Evolutionary conservation across 2,329 filamentous ascomycete species (phyloP).

Genomic region (Epichloe typhina): DNA sequence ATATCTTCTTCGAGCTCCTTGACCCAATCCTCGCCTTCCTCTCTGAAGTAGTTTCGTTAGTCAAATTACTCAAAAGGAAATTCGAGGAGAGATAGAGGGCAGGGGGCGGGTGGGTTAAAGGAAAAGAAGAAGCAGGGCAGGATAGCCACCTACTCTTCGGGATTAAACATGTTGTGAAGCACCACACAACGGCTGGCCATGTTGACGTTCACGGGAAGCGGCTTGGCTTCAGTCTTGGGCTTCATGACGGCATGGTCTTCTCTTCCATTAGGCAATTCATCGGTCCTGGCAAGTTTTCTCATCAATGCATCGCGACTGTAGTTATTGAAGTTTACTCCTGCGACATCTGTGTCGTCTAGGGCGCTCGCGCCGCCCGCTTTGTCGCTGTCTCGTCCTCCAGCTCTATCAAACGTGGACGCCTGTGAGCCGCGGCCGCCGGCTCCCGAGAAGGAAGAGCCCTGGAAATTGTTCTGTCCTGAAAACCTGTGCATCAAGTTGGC

Average conservation of each 20-base stretch:
- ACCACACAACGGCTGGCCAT: slow-evolving; percentile 90
- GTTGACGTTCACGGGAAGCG: slow-evolving; percentile 73
- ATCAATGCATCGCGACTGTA: slow-evolving; percentile 97
- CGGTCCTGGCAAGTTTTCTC: slow-evolving; percentile 93
- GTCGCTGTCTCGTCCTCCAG: slow-evolving; percentile 76
- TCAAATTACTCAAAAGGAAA: slow-evolving; percentile 18
- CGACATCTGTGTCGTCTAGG: slow-evolving; percentile 93
- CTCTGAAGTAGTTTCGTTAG: slow-evolving; percentile 35
- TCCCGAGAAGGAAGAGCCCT: slow-evolving; percentile 85
- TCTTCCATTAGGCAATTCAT: slow-evolving; percentile 56
- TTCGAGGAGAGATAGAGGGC: not conserved
- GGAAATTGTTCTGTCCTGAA: slow-evolving; percentile 68
- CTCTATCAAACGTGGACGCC: slow-evolving; percentile 80
- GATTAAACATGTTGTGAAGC: slow-evolving; percentile 90
- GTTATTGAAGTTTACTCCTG: slow-evolving; percentile 98
- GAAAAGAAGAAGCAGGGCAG: not conserved
- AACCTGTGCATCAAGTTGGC: slow-evolving; percentile 86
- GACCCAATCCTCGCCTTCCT: slow-evolving; percentile 77
- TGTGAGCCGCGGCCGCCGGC: slow-evolving; percentile 77
- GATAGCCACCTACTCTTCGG: slow-evolving; percentile 59
- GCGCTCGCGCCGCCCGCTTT: slow-evolving; percentile 87
- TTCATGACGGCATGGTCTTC: slow-evolving; percentile 62
- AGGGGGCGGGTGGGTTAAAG: not conserved
- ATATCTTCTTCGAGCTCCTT: slow-evolving; percentile 93
- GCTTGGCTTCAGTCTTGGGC: slow-evolving; percentile 66